Percentiles rank a stretch among this genome's conserved stretches.
phyloP scores from a whole-genome alignment of 2,329 filamentous ascomycete species.

The Alternaria incomplexa region DNA sequence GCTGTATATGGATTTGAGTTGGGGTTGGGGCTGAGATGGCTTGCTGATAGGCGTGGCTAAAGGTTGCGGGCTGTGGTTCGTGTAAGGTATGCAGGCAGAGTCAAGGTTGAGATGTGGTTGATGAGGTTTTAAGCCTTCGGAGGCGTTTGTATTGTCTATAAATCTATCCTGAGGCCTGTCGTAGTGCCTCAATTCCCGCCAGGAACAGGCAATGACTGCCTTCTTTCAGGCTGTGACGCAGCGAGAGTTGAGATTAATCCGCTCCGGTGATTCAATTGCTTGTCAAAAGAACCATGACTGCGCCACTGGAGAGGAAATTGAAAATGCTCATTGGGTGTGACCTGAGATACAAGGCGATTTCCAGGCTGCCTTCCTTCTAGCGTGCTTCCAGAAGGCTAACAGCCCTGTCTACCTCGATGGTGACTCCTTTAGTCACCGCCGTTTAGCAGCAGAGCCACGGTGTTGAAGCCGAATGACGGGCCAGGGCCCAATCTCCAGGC shows the following conservation, averaged over 20 bases:
- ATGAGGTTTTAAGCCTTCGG: constrained; percentile 9
- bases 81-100: constrained; percentile 13
- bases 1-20: constrained; percentile 2
- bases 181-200: constrained; percentile 21
- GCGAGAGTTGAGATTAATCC: constrained; percentile 19
- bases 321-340: constrained; percentile 25
- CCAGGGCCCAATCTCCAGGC: constrained; percentile 32
- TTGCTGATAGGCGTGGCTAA: constrained; percentile 16
- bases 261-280: constrained; percentile 21
- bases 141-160: constrained; percentile 24
- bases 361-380: constrained; percentile 37
- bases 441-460: constrained; percentile 34
- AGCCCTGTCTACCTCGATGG: constrained; percentile 21
- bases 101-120: constrained; percentile 15
- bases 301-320: constrained; percentile 29
- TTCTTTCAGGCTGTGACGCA: constrained; percentile 41
- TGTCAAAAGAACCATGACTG: constrained; percentile 24
- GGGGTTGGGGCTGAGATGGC: not conserved
- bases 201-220: constrained; percentile 39
- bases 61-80: constrained; percentile 16
- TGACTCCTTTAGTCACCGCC: constrained; percentile 40
- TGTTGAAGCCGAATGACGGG: constrained; percentile 24
- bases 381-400: constrained; percentile 28
- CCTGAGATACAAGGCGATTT: constrained; percentile 33
- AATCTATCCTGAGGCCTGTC: constrained; percentile 32